Base-by-base conservation (phyloP, 768 basidiomycete species). In the Daedalea quercina region DNA sequence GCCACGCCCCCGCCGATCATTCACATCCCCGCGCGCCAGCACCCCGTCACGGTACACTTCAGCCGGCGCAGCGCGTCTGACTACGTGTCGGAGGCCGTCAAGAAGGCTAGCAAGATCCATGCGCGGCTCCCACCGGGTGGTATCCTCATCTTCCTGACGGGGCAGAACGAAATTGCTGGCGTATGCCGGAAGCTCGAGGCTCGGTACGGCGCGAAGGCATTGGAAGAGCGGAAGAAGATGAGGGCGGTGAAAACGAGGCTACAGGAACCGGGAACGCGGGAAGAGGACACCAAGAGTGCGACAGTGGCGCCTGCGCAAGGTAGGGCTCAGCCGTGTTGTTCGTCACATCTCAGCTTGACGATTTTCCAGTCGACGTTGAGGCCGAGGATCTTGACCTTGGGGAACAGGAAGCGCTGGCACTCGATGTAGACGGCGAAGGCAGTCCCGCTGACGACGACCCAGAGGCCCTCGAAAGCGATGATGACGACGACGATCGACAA, bases 11-110 rank as follows among this genome's bases (percentile, higher is more conserved):
- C 96, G n/a, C 96, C 96, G 0, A 80, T 96, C 44, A 87, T 98
- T 67, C 87, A 81, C 58, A 86, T 98, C 52, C 76, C 87, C 25
- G 89, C 90, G 1, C 87, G 96, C 22, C 94, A 96, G 65, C 85
- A 97, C 71, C 91, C 95, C 0, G 96, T 99, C 35, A 95, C 94
- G 0, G 69, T 93, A 24, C 96, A 99, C 67, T 99, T 97, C 75
- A 89, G 81, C 59, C 82, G 93, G 24, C 78, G 85, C 34, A 99
- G 96, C 0, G 69, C 78, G 1, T 75, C 88, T 7, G 91, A 98
- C 67, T 98, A 98, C 62, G 82, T 97, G 44, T 79, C 78, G 1
- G 93, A 97, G 67, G 90, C 93, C 1, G 81, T 94, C 60, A 88
- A 84, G 64, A 99, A 99, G 68, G 78, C 91, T 1, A 73, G 77